These are phyloP conservation scores for Musa schizocarpa DNA, from an alignment of 176 grass and related monocot genomes.

Conservation along the genomic window DNA sequence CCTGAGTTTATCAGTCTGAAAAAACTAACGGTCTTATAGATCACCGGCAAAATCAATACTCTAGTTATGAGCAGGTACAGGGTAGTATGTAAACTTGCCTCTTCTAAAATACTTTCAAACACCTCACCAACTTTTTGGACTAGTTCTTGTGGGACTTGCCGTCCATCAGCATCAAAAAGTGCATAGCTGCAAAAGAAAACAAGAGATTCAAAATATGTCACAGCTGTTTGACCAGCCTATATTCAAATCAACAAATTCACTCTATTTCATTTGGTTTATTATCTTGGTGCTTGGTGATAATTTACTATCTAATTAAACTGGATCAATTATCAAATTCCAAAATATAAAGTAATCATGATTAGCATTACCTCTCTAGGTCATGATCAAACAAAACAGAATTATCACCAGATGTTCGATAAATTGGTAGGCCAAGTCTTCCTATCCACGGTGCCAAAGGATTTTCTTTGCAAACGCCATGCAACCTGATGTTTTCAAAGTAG, in stretches of 20 bases:
- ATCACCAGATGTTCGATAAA: slow-evolving; percentile 94
- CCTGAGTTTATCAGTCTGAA: slow-evolving; percentile 73
- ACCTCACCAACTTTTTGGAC: slow-evolving; percentile 74
- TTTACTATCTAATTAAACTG: background rate
- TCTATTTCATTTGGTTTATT: background rate
- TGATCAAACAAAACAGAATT: slow-evolving; percentile 96
- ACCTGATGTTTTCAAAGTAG: slow-evolving; percentile 32
- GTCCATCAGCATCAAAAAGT: slow-evolving; percentile 70
- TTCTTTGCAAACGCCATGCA: slow-evolving; percentile 96
- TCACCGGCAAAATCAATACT: slow-evolving; percentile 8
- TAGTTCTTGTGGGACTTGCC: slow-evolving; percentile 76
- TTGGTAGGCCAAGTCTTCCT: slow-evolving; percentile 75
- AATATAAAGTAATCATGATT: background rate
- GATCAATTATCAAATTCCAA: background rate
- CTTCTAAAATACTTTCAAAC: slow-evolving; percentile 81
- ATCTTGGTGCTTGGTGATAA: background rate
- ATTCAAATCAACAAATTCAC: no score
- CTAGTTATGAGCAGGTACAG: background rate
- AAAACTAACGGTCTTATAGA: slow-evolving; percentile 13
- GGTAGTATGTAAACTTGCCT: slow-evolving; percentile 35
- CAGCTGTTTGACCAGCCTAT: no score
- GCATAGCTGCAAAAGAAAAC: slow-evolving; percentile 56
- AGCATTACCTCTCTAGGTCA: slow-evolving; percentile 80
- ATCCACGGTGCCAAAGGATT: slow-evolving; percentile 93
- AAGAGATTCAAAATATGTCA: no score